These are phyloP conservation scores for Tricholoma furcatifolium DNA, from an alignment of 768 basidiomycete species.

Conservation along the genomic window DNA sequence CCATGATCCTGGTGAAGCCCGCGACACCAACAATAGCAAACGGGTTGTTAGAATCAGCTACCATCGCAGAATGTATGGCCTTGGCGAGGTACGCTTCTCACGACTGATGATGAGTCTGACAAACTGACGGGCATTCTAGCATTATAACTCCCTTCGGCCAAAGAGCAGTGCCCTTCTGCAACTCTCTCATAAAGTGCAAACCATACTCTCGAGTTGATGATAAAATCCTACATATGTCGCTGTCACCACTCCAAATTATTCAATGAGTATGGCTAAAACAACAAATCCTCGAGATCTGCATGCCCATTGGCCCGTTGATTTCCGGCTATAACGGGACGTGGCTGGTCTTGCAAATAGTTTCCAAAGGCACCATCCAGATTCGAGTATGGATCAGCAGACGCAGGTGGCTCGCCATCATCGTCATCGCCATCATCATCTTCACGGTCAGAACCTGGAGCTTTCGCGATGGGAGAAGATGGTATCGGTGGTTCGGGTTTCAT, in stretches of 20 bases:
- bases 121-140: constrained; percentile 42
- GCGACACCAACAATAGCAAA: constrained; percentile 27
- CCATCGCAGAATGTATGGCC: constrained; percentile 90
- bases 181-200: constrained; percentile 25
- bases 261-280: constrained; percentile 42
- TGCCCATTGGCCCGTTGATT: constrained; percentile 34
- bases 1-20: constrained; percentile 57
- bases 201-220: constrained; percentile 21
- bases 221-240: constrained; percentile 12
- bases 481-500: constrained; percentile 32
- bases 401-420: constrained; percentile 40
- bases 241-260: not conserved
- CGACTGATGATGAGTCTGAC: not conserved
- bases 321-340: constrained; percentile 55
- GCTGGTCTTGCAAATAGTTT: constrained; percentile 70
- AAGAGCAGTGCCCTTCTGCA: constrained; percentile 28
- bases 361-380: constrained; percentile 77
- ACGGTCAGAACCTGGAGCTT: constrained; percentile 26
- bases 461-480: constrained; percentile 20
- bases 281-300: constrained; percentile 63
- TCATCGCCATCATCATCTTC: constrained; percentile 33
- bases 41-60: constrained; percentile 78
- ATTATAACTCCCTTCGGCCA: constrained; percentile 85
- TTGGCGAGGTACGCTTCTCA: constrained; percentile 77
- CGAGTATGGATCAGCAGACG: constrained; percentile 73